phyloP scores from a whole-genome alignment of 108 stramenopile genomes.

The Skeletonema marinoi region DNA sequence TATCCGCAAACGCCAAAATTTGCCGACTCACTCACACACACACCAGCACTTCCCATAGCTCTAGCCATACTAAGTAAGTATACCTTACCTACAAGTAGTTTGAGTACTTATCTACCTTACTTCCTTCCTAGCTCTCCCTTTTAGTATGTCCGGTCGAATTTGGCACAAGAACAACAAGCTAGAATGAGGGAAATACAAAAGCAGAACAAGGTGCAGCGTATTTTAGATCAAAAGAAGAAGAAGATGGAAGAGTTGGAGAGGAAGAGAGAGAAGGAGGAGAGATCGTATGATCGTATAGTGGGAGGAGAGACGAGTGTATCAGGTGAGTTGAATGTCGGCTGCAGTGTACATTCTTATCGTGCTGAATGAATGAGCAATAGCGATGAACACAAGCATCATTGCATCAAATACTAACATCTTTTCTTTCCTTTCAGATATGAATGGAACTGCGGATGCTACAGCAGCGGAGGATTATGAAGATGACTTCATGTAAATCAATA shows the following conservation, averaged over 20 bases:
- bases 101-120: too few species aligned
- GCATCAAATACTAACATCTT: not conserved
- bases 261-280: conserved; percentile 57
- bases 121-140: too few species aligned
- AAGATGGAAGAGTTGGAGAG: conserved; percentile 50
- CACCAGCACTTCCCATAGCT: too few species aligned
- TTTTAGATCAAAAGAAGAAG: conserved; percentile 58
- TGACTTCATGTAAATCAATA: conserved; percentile 43
- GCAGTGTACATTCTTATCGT: not conserved
- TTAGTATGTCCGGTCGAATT: too few species aligned
- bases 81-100: too few species aligned
- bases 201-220: conserved; percentile 69
- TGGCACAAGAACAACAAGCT: conserved; percentile 65
- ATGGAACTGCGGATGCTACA: conserved; percentile 76
- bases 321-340: conserved; percentile 17
- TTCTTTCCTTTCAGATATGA: conserved; percentile 34
- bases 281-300: conserved; percentile 83
- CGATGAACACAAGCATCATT: too few species aligned
- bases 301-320: conserved; percentile 52
- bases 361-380: not conserved
- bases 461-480: conserved; percentile 84
- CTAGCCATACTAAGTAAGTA: too few species aligned
- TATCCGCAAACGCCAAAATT: too few species aligned
- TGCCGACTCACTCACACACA: too few species aligned
- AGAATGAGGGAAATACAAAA: conserved; percentile 63